Evolutionary conservation across 2,329 filamentous ascomycete genomes (phyloP).

Genomic region (Trichoderma sp.): DNA sequence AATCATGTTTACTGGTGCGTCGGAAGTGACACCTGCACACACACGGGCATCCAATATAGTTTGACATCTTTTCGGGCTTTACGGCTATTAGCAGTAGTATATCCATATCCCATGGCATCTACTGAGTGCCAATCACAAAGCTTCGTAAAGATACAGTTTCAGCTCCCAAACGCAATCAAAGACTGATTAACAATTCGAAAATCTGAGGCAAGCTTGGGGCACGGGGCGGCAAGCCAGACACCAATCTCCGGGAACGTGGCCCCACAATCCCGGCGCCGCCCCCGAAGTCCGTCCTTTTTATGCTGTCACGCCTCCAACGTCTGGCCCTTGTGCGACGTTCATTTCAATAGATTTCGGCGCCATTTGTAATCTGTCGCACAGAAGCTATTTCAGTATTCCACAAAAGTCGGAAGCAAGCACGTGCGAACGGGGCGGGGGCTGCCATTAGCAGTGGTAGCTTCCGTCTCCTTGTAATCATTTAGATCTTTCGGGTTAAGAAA

Average conservation of each 20-base stretch:
- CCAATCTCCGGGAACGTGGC: constrained; percentile 3
- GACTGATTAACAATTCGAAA: neutral
- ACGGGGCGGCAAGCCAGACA: neutral
- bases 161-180: neutral
- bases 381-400: neutral
- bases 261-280: constrained; percentile 12
- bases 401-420: neutral
- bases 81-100: neutral
- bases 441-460: neutral
- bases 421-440: neutral
- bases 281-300: neutral
- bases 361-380: neutral
- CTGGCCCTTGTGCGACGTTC: neutral
- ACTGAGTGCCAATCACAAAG: neutral
- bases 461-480: neutral
- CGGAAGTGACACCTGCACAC: neutral
- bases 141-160: neutral
- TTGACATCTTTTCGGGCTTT: neutral
- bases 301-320: neutral
- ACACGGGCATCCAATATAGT: neutral
- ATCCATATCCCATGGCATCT: neutral
- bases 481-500: neutral
- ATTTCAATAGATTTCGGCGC: neutral
- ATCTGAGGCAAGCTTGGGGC: neutral
- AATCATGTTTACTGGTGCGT: neutral